These are phyloP conservation scores for Ophiostoma montium DNA, from an alignment of 2,329 filamentous ascomycete species.

Conservation along the genomic window DNA sequence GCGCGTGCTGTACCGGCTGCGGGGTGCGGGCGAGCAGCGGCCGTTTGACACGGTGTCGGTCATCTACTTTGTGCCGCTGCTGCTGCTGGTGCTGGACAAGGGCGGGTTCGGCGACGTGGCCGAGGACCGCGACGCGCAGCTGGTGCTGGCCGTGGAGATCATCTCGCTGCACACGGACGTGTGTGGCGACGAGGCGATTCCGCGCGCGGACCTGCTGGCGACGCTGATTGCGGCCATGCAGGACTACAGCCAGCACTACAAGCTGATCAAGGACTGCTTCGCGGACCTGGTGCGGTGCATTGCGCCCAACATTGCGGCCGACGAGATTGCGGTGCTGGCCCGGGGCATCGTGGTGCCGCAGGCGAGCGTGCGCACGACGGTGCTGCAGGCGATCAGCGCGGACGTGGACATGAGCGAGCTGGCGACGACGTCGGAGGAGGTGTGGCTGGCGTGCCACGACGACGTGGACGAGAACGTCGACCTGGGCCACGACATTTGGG, in stretches of 20 bases:
- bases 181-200: conserved; percentile 60
- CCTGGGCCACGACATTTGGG: conserved; percentile 80
- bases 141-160: conserved; percentile 79
- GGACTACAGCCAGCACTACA: conserved; percentile 83
- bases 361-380: conserved; percentile 64
- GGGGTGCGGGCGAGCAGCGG: conserved; percentile 84
- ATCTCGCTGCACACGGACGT: conserved; percentile 76
- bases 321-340: conserved; percentile 65
- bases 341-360: conserved; percentile 68
- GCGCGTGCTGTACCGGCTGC: conserved; percentile 75
- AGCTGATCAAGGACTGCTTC: conserved; percentile 84
- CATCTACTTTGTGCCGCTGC: conserved; percentile 71
- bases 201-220: conserved; percentile 58
- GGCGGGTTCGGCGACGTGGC: conserved; percentile 59
- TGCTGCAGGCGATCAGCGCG: conserved; percentile 77
- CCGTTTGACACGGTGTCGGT: conserved; percentile 81
- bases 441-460: conserved; percentile 89
- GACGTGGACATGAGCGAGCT: conserved; percentile 86
- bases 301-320: conserved; percentile 59
- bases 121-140: conserved; percentile 79
- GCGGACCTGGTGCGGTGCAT: conserved; percentile 74
- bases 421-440: conserved; percentile 72
- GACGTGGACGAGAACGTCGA: conserved; percentile 77
- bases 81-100: conserved; percentile 63
- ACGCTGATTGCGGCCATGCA: conserved; percentile 73